These are phyloP conservation scores for Penicillium sp. DNA, from an alignment of 2,329 filamentous ascomycete species.

Conservation along the genomic window DNA sequence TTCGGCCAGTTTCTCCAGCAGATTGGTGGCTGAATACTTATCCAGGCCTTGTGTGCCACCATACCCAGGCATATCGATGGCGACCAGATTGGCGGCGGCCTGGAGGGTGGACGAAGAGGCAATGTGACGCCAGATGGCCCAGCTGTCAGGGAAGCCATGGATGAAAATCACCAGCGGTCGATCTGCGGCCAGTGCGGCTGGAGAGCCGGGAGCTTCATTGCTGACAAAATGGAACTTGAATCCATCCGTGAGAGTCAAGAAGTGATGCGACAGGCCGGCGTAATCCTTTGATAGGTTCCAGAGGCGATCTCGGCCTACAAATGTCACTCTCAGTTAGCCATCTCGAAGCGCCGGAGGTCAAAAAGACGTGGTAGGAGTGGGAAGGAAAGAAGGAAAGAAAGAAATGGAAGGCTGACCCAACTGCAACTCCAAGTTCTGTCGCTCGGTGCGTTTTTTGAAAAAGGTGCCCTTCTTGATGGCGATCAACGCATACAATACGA, in stretches of 20 bases:
- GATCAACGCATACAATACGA: conserved; percentile 27
- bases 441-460: conserved; percentile 35
- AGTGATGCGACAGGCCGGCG: conserved; percentile 45
- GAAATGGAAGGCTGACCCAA: conserved; percentile 29
- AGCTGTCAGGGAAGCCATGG: conserved; percentile 57
- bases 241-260: conserved; percentile 45
- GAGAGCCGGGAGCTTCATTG: conserved; percentile 29
- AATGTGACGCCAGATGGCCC: conserved; percentile 48
- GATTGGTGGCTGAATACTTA: conserved; percentile 45
- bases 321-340: conserved; percentile 18
- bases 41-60: conserved; percentile 51
- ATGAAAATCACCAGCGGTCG: conserved; percentile 49
- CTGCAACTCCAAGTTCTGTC: conserved; percentile 36
- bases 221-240: conserved; percentile 52
- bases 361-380: neutral
- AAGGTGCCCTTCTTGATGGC: conserved; percentile 31
- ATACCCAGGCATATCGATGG: conserved; percentile 54
- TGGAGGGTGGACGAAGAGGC: conserved; percentile 38
- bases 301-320: conserved; percentile 49
- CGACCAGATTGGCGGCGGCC: conserved; percentile 44
- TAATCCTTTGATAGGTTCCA: conserved; percentile 50
- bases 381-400: no score
- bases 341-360: neutral
- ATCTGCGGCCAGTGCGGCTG: conserved; percentile 9
- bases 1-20: conserved; percentile 50